Percentiles rank a stretch among this genome's conserved stretches.
Evolutionary conservation across 164 flowering plant species (phyloP).

Genomic region (Magnolia kwangsiensis): DNA sequence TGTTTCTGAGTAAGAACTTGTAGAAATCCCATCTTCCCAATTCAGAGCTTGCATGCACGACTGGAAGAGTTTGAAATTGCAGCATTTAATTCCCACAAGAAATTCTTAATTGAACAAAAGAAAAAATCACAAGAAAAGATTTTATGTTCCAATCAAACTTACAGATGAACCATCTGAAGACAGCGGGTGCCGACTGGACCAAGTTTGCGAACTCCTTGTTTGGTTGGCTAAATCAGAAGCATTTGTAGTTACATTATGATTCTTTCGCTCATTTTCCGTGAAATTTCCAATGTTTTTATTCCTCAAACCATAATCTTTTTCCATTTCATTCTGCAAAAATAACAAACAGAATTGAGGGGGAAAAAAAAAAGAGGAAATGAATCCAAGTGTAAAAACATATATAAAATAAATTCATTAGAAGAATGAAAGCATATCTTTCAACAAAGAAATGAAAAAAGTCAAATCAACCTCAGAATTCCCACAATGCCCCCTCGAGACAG

Average conservation of each 20-base stretch:
- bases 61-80: conserved; percentile 16
- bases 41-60: conserved; percentile 23
- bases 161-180: conserved; percentile 29
- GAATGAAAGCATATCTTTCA: conserved; percentile 1
- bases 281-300: conserved; percentile 14
- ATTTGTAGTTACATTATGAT: conserved; percentile 17
- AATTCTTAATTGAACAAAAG: not conserved
- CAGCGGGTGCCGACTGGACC: conserved; percentile 35
- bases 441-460: not conserved
- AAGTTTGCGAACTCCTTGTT: conserved; percentile 14
- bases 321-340: conserved; percentile 42
- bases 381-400: not conserved
- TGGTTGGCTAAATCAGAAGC: conserved; percentile 18
- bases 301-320: conserved; percentile 23
- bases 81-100: not conserved
- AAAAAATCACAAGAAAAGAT: not conserved
- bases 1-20: conserved; percentile 50
- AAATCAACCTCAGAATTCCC: conserved; percentile 48
- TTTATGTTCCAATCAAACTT: conserved; percentile 14
- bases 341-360: not conserved
- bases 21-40: conserved; percentile 50
- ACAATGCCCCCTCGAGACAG: conserved; percentile 32
- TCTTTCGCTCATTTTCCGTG: conserved; percentile 10
- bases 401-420: not conserved
- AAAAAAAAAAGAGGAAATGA: not conserved